Evolutionary conservation across 2,329 filamentous ascomycete species (phyloP).

Genomic region (Xylaria sp.): DNA sequence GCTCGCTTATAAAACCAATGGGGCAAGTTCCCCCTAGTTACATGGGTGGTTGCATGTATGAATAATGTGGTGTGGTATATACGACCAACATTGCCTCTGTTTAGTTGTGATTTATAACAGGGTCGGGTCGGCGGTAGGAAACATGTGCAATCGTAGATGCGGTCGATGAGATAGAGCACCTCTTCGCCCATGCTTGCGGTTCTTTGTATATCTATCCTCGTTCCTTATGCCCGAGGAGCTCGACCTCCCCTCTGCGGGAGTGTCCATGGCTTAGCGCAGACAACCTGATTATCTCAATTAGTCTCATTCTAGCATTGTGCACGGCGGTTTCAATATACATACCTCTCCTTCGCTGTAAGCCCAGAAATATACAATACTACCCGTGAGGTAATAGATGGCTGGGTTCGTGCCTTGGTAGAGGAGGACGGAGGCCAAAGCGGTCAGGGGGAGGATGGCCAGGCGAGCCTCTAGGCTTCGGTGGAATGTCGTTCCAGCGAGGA

Average conservation of each 20-base stretch:
- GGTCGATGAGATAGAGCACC: neutral
- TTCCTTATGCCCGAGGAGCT: conserved; percentile 32
- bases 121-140: neutral
- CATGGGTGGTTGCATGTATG: neutral
- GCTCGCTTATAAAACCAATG: conserved; percentile 13
- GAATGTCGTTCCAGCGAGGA: conserved; percentile 79
- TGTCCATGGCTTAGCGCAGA: conserved; percentile 77
- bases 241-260: conserved; percentile 67
- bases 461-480: conserved; percentile 91
- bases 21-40: conserved; percentile 5
- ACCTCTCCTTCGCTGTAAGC: conserved; percentile 98
- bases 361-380: conserved; percentile 92
- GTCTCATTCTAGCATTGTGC: neutral
- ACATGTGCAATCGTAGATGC: conserved; percentile 11
- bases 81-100: neutral
- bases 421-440: conserved; percentile 77
- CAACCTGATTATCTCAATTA: conserved; percentile 59
- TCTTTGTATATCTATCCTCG: conserved; percentile 5
- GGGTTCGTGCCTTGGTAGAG: conserved; percentile 94
- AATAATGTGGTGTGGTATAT: conserved; percentile 9
- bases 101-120: neutral
- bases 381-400: conserved; percentile 90
- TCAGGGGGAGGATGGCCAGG: conserved; percentile 83
- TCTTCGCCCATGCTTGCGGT: neutral
- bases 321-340: conserved; percentile 51